Percentiles rank a stretch among this genome's conserved stretches.
These are phyloP conservation scores for Pythium phragmiticola DNA, from an alignment of 352 stramenopile genomes.

Conservation along the genomic window DNA sequence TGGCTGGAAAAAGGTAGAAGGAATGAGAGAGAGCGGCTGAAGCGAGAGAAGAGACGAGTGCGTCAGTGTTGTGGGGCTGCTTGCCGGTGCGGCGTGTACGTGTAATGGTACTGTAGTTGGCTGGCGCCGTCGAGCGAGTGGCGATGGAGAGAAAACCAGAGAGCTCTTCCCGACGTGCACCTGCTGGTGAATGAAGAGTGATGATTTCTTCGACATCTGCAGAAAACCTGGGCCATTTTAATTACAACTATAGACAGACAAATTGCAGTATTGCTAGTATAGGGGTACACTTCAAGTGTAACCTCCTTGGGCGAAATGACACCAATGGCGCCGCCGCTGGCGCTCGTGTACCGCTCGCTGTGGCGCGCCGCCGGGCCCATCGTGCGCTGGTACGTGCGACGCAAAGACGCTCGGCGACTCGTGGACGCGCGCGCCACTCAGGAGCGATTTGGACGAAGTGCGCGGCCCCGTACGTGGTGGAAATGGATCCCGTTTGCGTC, in stretches of 20 bases:
- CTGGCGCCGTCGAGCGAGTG: not conserved
- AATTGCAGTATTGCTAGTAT: not conserved
- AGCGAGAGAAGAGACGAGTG: not conserved
- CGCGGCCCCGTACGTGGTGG: conserved; percentile 31
- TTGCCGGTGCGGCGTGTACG: not conserved
- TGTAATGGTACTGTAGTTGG: not conserved
- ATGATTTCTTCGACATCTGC: not conserved
- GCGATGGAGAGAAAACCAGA: not conserved
- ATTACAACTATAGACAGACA: not conserved
- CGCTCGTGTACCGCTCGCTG: conserved; percentile 42
- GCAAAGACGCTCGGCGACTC: conserved; percentile 45
- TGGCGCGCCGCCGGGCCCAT: conserved; percentile 55
- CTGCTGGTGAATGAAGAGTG: not conserved
- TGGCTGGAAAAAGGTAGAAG: not conserved
- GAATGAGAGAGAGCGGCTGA: not conserved
- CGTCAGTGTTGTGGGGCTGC: not conserved
- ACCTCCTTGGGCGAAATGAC: not conserved
- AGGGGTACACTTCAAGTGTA: not conserved
- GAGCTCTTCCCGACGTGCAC: not conserved
- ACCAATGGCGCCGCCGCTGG: not conserved
- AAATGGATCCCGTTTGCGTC: not conserved
- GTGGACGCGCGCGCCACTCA: conserved; percentile 31
- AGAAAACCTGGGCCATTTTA: conserved; percentile 6
- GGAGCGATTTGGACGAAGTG: conserved; percentile 57
- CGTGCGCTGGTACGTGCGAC: conserved; percentile 48